Base-by-base conservation (phyloP, 2,329 filamentous ascomycete genomes). In the Beauveria asiatica region DNA sequence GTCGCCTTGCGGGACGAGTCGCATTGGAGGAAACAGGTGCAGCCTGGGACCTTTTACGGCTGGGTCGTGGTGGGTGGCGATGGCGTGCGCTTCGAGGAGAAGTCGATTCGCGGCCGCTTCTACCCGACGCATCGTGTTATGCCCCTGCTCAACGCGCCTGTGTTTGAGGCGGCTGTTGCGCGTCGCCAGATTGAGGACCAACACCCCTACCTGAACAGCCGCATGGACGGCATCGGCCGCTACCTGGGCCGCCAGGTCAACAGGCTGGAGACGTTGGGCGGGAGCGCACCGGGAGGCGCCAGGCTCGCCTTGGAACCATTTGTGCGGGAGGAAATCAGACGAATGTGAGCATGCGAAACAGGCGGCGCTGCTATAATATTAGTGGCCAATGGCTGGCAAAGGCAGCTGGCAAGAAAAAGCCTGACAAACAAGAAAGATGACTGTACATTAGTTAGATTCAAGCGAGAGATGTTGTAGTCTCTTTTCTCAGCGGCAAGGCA, bases 51-150 rank as follows among this genome's bases (percentile, higher is more conserved):
- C 59, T 74, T 65, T 66, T 77, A 64, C 73, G 73, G 65, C 67
- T 76, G 73, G 67, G 67, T 69, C 3, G 67, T 80, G 46, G 72
- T 77, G 30, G 73, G 73, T 63, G 78, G 73, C 63, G 78, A 80
- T 62, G 77, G 78, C 64, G 70, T 72, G n/a, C 71, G 75, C 49
- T 67, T 82, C 21, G 75, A 78, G 62, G 81, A 83, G 65, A 67
- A 68, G 16, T 73, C 74, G 23, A 74, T 84, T 55, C 74, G 76
- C 61, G 82, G 82, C 55, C 75, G 82, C n/a, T 84, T 84, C 70
- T 84, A 85, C 70, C 78, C 82, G 17, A 80, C 79, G n/a, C 71
- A 77, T 61, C 74, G 76, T 61, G 73, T 85, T 41, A 78, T 82
- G 69, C 75, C 76, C 17, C 76, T 83, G 59, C 70, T 83, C 57